These are phyloP conservation scores for Lactifluus hygrophoroides DNA, from an alignment of 768 basidiomycete species.

Conservation along the genomic window DNA sequence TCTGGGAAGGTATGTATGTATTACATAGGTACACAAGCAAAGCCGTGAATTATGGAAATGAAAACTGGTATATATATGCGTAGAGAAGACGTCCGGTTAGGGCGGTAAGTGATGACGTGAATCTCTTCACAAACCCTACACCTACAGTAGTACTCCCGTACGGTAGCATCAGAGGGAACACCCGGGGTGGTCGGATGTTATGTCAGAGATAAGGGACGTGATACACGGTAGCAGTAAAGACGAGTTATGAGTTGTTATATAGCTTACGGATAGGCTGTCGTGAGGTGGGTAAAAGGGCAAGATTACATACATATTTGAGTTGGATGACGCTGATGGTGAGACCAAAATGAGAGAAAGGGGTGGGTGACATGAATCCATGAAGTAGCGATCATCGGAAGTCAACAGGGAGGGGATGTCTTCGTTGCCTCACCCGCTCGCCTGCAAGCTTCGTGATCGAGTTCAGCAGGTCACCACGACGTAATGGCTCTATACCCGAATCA, in stretches of 20 bases:
- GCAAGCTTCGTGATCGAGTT: constrained; percentile 79
- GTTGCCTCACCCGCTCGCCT: constrained; percentile 39
- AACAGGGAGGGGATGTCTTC: constrained; percentile 7
- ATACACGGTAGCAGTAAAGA: background rate
- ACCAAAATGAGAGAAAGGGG: background rate
- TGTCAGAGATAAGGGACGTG: background rate
- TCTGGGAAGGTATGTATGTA: background rate
- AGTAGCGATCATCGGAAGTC: background rate
- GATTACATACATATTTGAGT: background rate
- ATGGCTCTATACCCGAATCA: constrained; percentile 45
- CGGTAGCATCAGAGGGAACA: background rate
- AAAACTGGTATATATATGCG: constrained; percentile 1
- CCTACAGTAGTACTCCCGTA: no score
- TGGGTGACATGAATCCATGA: background rate
- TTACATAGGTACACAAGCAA: constrained; percentile 2
- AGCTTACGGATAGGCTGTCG: background rate
- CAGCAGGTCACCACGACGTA: constrained; percentile 68
- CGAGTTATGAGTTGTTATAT: background rate
- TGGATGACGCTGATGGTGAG: background rate
- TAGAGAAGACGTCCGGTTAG: background rate
- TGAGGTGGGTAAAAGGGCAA: background rate
- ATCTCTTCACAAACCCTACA: background rate
- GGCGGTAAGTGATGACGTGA: background rate
- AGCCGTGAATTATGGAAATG: background rate
- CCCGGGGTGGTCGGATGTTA: background rate